phyloP scores from a whole-genome alignment of 2,329 filamentous ascomycete genomes.

The Lizonia empirigonia region DNA sequence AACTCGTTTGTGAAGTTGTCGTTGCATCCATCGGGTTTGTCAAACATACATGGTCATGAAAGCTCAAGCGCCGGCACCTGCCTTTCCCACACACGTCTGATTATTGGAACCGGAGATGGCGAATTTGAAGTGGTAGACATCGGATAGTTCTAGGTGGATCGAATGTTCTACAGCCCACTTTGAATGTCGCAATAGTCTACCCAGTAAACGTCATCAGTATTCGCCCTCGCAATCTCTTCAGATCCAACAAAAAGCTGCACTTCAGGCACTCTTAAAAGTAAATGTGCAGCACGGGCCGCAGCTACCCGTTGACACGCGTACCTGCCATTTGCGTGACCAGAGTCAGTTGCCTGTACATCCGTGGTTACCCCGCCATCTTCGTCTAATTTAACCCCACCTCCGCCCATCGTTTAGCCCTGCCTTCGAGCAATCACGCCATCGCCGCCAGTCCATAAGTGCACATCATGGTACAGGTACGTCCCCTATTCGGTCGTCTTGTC shows the following conservation, averaged over 20 bases:
- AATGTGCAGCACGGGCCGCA: constrained; percentile 16
- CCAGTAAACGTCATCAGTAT: constrained; percentile 16
- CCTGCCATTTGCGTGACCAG: constrained; percentile 12
- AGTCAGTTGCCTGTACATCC: constrained; percentile 9
- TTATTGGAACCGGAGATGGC: not conserved
- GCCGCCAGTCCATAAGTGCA: constrained; percentile 29
- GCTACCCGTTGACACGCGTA: constrained; percentile 17
- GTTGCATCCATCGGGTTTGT: not conserved
- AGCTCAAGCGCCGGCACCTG: not conserved
- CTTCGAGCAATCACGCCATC: constrained; percentile 36
- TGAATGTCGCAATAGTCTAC: constrained; percentile 18
- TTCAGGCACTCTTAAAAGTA: constrained; percentile 1
- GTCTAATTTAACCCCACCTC: constrained; percentile 13
- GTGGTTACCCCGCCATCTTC: constrained; percentile 14
- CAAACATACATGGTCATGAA: no score
- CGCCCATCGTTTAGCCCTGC: constrained; percentile 26
- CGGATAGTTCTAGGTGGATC: constrained; percentile 3
- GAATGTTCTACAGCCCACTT: constrained; percentile 1
- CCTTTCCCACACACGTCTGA: not conserved
- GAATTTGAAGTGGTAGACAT: not conserved
- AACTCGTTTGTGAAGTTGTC: not conserved
- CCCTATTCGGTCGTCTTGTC: constrained; percentile 7
- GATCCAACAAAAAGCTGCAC: constrained; percentile 6
- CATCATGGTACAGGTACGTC: constrained; percentile 37
- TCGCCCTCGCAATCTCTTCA: constrained; percentile 6